Evolutionary conservation across 2,329 filamentous ascomycete genomes (phyloP), one percentile per base, ranked within the genome.

Genomic region (Stagonosporopsis chrysanthemi): DNA sequence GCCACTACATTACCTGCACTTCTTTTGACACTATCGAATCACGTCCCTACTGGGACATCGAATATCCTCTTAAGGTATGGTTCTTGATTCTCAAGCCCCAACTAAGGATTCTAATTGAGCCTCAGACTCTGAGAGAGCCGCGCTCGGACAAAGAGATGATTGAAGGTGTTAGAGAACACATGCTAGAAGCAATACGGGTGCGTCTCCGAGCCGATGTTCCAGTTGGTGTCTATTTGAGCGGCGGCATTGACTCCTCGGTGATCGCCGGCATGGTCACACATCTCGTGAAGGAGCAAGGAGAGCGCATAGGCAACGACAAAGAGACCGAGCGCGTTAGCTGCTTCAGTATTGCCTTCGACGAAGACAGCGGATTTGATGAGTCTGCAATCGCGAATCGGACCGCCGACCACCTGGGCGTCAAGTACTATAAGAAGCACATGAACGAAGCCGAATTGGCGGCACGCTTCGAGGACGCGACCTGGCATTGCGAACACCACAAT

Each of bases 131-230:
- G 58, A 28, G 56, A 65, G 82, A 84, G 26, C 65, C 69, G 0
- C 75, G 82, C 1, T 78, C 76, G 1, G 75, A 80, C 31, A 77
- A 82, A 19, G 83, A 86, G 38, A 81, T 85, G 70, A 74, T 85
- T 1, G 52, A 71, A 14, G 79, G 77, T 2, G 81, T 86, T 0
- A 75, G 83, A n/a, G 71, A 82, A 46, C 75, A 76, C 1, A 64
- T 86, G 29, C 66, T 84, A 0, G 82, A 86, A 28, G 76, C 83
- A 0, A 75, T 86, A 6, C 78, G 78, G 8, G 60, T 84, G 22
- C 80, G 84, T 4, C 73, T 87, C 14, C 77, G 80, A 15, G 84
- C 84, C 1, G 84, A 87, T 66, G 84, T 86, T 0, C 83, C 83
- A 3, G 75, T 87, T 4, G 84, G 82, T 2, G 74, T 87, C 43